These are phyloP conservation scores for Colletotrichum sp. DNA, from an alignment of 2,329 filamentous ascomycete genomes.

Conservation along the genomic window DNA sequence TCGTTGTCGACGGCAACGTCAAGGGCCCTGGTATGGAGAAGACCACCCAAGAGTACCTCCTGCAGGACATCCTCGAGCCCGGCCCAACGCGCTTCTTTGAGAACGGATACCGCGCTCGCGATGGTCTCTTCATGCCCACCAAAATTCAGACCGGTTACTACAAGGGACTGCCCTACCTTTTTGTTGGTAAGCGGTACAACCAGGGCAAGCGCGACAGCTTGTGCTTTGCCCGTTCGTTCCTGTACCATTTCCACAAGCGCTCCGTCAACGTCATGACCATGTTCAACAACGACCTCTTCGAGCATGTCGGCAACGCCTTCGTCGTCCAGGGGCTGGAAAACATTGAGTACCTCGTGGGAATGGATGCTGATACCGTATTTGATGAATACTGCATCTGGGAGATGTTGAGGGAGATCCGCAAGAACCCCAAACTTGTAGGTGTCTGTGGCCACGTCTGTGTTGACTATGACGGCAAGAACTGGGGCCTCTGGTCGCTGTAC, in stretches of 20 bases:
- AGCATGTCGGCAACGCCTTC: slow-evolving; percentile 42
- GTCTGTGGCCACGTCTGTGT: slow-evolving; percentile 55
- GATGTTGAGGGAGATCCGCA: slow-evolving; percentile 47
- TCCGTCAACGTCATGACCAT: slow-evolving; percentile 46
- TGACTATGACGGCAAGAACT: slow-evolving; percentile 46
- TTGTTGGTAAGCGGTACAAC: slow-evolving; percentile 54
- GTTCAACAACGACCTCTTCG: slow-evolving; percentile 50
- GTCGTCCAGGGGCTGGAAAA: slow-evolving; percentile 41
- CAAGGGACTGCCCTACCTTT: slow-evolving; percentile 49
- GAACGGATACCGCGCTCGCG: slow-evolving; percentile 50
- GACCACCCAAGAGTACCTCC: slow-evolving; percentile 51
- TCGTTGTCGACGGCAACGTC: slow-evolving; percentile 53
- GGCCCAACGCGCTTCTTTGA: slow-evolving; percentile 38
- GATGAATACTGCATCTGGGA: slow-evolving; percentile 48
- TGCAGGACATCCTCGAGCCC: slow-evolving; percentile 48
- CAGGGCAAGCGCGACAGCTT: slow-evolving; percentile 55
- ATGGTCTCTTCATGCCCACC: slow-evolving; percentile 51
- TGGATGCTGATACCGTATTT: slow-evolving; percentile 55
- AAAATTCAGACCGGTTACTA: slow-evolving; percentile 48
- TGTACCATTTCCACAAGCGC: slow-evolving; percentile 52
- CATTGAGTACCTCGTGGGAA: slow-evolving; percentile 48
- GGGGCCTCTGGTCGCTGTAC: slow-evolving; percentile 50
- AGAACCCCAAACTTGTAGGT: slow-evolving; percentile 46
- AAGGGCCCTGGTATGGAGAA: slow-evolving; percentile 51
- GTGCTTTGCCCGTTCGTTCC: slow-evolving; percentile 52